These are phyloP conservation scores for Leptomonas pyrrhocoris DNA, from an alignment of 208 protist species.

Conservation along the genomic window DNA sequence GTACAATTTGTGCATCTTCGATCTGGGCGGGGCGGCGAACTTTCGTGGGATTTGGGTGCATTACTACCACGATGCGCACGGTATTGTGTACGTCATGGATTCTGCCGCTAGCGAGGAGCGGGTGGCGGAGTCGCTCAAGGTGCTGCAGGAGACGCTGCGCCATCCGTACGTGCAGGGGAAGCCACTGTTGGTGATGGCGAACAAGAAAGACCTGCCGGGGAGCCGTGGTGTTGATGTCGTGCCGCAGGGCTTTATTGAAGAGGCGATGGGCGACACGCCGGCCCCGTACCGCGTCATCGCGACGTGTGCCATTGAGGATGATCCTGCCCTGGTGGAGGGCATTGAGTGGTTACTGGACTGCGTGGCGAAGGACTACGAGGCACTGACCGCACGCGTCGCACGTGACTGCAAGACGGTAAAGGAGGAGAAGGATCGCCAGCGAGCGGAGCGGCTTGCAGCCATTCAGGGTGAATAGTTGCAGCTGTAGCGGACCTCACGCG, in stretches of 20 bases:
- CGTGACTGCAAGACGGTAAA: slow-evolving; percentile 66
- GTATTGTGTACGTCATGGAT: slow-evolving; percentile 90
- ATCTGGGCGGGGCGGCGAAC: slow-evolving; percentile 88
- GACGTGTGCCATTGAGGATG: slow-evolving; percentile 82
- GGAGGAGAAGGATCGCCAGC: slow-evolving; percentile 71
- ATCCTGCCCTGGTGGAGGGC: slow-evolving; percentile 69
- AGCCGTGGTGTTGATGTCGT: slow-evolving; percentile 84
- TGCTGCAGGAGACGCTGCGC: slow-evolving; percentile 79
- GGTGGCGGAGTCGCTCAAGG: slow-evolving; percentile 67
- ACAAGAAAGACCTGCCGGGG: slow-evolving; percentile 99
- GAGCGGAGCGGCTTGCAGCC: slow-evolving; percentile 62
- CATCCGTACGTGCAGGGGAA: slow-evolving; percentile 95
- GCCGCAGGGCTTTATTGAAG: slow-evolving; percentile 63
- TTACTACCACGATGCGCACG: slow-evolving; percentile 93
- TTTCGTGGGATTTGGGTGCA: slow-evolving; percentile 93
- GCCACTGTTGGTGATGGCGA: slow-evolving; percentile 98
- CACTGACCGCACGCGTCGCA: slow-evolving; percentile 58
- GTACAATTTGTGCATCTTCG: slow-evolving; percentile 91
- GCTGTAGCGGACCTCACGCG: no score
- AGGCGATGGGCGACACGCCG: slow-evolving; percentile 37
- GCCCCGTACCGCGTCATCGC: slow-evolving; percentile 66
- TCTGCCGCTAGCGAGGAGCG: slow-evolving; percentile 63
- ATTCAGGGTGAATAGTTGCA: slow-evolving; percentile 31
- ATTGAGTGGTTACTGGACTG: slow-evolving; percentile 87
- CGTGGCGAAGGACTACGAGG: slow-evolving; percentile 68